Evolutionary conservation across 2,329 filamentous ascomycete species (phyloP).

Genomic region (Zymoseptoria ardabiliae): DNA sequence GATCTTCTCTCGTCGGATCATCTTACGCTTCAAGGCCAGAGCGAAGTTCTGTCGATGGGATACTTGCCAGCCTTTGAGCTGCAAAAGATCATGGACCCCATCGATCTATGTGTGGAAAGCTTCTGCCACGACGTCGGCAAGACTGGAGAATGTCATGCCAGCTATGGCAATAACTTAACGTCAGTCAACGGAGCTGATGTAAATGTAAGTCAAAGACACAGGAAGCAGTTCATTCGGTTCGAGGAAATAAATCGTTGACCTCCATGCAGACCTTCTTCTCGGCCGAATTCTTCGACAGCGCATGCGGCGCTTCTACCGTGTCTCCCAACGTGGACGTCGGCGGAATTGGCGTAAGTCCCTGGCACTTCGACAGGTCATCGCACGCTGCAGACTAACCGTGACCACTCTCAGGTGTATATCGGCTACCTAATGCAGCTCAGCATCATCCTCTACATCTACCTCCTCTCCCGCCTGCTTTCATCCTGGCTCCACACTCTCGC

Average conservation of each 20-base stretch:
- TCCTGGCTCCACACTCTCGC: slow-evolving; percentile 3
- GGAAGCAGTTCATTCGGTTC: not conserved
- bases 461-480: slow-evolving; percentile 6
- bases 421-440: slow-evolving; percentile 11
- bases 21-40: not conserved
- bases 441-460: slow-evolving; percentile 7
- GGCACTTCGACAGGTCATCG: not conserved
- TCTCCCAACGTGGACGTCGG: slow-evolving; percentile 8
- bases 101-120: slow-evolving; percentile 2
- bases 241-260: not conserved
- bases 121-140: not conserved
- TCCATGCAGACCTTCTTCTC: not conserved
- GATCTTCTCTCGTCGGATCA: not conserved
- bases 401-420: slow-evolving; percentile 1
- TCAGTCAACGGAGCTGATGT: not conserved
- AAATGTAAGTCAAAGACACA: not conserved
- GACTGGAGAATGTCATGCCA: not conserved
- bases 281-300: not conserved
- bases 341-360: slow-evolving; percentile 3
- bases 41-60: not conserved
- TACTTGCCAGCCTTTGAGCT: slow-evolving; percentile 1
- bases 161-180: not conserved
- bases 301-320: slow-evolving; percentile 4
- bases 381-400: not conserved
- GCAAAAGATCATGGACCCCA: not conserved